phyloP scores from a whole-genome alignment of 2,329 filamentous ascomycete species.

The Cladophialophora immunda region DNA sequence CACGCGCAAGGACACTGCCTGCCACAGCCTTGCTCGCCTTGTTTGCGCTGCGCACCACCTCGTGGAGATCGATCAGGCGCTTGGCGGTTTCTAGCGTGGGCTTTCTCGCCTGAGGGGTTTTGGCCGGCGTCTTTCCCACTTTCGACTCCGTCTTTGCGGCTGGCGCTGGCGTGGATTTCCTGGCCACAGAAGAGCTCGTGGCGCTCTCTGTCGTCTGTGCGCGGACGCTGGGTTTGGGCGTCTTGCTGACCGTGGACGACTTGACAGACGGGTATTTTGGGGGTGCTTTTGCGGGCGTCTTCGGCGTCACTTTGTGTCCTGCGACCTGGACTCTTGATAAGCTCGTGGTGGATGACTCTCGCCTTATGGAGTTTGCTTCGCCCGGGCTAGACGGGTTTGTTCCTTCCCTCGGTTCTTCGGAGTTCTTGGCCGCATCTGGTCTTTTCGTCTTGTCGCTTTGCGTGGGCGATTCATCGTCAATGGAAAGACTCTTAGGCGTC shows the following conservation, averaged over 20 bases:
- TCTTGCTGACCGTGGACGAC: constrained; percentile 14
- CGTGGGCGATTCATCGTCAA: not conserved
- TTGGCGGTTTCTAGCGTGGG: constrained; percentile 22
- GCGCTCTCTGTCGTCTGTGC: constrained; percentile 4
- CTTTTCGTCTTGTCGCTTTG: not conserved
- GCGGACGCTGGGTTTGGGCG: constrained; percentile 4
- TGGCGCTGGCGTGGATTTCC: constrained; percentile 10
- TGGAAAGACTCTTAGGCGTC: constrained; percentile 17
- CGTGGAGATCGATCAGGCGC: constrained; percentile 20
- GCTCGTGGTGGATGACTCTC: constrained; percentile 14
- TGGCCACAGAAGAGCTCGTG: constrained; percentile 1
- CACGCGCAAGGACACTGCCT: constrained; percentile 14
- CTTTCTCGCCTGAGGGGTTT: not conserved
- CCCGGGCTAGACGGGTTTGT: not conserved
- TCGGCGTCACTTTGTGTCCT: constrained; percentile 14
- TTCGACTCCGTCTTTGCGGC: constrained; percentile 9
- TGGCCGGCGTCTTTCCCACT: constrained; percentile 14
- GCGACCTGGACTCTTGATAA: constrained; percentile 2
- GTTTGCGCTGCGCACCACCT: constrained; percentile 17
- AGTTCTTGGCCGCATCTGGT: not conserved
- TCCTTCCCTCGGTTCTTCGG: not conserved
- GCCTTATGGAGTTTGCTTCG: not conserved
- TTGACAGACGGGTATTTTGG: constrained; percentile 22
- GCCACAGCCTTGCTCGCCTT: constrained; percentile 5
- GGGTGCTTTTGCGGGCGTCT: constrained; percentile 13